Evolutionary conservation across 2,329 filamentous ascomycete species (phyloP), one percentile per base, ranked within the genome.

Genomic region (Orbilia brochopaga): DNA sequence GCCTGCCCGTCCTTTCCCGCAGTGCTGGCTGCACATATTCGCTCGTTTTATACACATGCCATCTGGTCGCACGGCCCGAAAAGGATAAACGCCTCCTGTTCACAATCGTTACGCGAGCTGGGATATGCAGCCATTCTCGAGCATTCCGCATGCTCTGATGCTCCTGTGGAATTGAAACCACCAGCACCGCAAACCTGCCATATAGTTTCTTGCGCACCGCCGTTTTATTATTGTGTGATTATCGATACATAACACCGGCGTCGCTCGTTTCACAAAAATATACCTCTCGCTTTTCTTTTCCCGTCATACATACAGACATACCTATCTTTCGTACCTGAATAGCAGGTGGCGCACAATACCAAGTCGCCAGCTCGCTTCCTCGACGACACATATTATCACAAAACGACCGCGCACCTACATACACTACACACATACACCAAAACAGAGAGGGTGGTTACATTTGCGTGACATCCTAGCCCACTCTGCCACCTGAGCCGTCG

Each of bases 1-100:
- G 19, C 21, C 5, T 21, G n/a, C 6, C 48, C 54, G 35, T 59
- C 62, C 40, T 13, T 51, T 42, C 54, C 44, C 27, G 24, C 21
- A 55, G 30, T 50, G 42, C 27, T 11, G 27, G 37, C 24, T 48
- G 51, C 60, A 65, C 67, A 60, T 32, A 55, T 57, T 42, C 48
- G 46, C 50, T 50, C 60, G 24, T 40, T 42, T n/a, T 32, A 37
- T 48, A 15, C 37, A 54, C 56, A 69, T 69, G 64, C 59, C 54
- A 55, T 70, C 60, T 52, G 63, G 67, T 72, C 67, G 67, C 51
- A 72, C 60, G 53, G 56, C 59, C 60, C 54, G 54, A 64, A 65
- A 59, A 64, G 54, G 50, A 57, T 57, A 65, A 60, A 50, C 61
- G 37, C 21, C 55, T 64, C 27, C 40, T 70, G 51, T 42, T 56